Conservation (phyloP, 192 early-diverging fungal species). For the Gamsiella multidivaricata region DNA sequence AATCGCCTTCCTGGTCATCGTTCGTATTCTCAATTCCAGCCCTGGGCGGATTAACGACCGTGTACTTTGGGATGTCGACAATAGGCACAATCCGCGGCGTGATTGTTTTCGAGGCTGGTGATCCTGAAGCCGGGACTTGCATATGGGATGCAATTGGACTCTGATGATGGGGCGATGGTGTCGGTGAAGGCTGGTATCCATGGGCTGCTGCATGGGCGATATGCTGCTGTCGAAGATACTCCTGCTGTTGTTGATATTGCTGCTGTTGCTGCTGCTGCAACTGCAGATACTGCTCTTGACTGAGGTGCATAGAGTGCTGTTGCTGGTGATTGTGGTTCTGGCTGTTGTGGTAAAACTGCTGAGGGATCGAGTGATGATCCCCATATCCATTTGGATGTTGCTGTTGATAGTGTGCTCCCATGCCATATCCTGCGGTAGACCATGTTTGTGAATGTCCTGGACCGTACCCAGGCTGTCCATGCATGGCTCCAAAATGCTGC, state of each 20-base stretch:
- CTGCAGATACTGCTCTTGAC: constrained; percentile 37
- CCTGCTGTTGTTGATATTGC: constrained; percentile 31
- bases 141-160: not conserved
- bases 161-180: not conserved
- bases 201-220: constrained; percentile 31
- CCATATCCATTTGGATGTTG: constrained; percentile 16
- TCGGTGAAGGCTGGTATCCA: constrained; percentile 17
- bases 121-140: not conserved
- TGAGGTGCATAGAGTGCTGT: constrained; percentile 24
- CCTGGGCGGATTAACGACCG: constrained; percentile 31
- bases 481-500: constrained; percentile 9
- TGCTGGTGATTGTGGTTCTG: constrained; percentile 9
- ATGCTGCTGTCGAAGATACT: constrained; percentile 35
- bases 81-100: constrained; percentile 43
- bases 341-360: constrained; percentile 11
- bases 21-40: constrained; percentile 14
- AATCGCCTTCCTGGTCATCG: constrained; percentile 26
- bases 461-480: not conserved
- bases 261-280: constrained; percentile 47
- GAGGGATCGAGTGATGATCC: constrained; percentile 5
- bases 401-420: constrained; percentile 10
- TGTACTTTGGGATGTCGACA: constrained; percentile 41
- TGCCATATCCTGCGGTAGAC: constrained; percentile 20
- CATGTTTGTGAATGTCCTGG: constrained; percentile 11
- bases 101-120: constrained; percentile 30